Conservation (phyloP, 2,329 filamentous ascomycete genomes). For the Whalleya microplaca region DNA sequence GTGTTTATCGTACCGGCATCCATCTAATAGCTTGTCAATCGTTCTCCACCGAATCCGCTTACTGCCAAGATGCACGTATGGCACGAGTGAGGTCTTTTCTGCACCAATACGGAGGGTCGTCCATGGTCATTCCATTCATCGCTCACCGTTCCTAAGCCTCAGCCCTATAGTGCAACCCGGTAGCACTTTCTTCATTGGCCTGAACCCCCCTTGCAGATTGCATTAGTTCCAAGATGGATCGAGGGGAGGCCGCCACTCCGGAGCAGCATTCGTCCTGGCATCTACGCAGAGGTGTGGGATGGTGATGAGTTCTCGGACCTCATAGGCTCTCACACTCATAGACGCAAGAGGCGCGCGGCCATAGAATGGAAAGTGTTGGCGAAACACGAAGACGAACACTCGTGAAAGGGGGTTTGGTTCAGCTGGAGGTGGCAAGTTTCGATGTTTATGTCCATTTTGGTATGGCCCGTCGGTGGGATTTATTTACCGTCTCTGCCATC, state of each 20-base stretch:
- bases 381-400: too few species aligned
- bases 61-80: constrained; percentile 22
- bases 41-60: constrained; percentile 21
- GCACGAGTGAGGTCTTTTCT: constrained; percentile 11
- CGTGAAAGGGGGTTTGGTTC: too few species aligned
- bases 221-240: constrained; percentile 13
- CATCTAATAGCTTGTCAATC: constrained; percentile 22
- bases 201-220: constrained; percentile 2
- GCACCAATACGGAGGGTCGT: constrained; percentile 14
- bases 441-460: constrained; percentile 8
- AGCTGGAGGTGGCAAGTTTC: constrained; percentile 1
- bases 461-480: constrained; percentile 10
- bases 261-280: too few species aligned
- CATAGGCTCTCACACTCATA: too few species aligned
- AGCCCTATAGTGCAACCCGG: constrained; percentile 26
- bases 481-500: constrained; percentile 2
- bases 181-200: constrained; percentile 13
- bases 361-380: too few species aligned
- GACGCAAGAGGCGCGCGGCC: too few species aligned
- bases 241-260: constrained; percentile 21
- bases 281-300: too few species aligned
- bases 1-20: constrained; percentile 20
- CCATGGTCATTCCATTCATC: constrained; percentile 2
- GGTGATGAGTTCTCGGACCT: too few species aligned
- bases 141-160: constrained; percentile 12